A percentile compares a stretch with the other conserved stretches of the same genome.
Evolutionary conservation across 2,329 filamentous ascomycete species (phyloP).

Genomic region (Alternaria sp.): DNA sequence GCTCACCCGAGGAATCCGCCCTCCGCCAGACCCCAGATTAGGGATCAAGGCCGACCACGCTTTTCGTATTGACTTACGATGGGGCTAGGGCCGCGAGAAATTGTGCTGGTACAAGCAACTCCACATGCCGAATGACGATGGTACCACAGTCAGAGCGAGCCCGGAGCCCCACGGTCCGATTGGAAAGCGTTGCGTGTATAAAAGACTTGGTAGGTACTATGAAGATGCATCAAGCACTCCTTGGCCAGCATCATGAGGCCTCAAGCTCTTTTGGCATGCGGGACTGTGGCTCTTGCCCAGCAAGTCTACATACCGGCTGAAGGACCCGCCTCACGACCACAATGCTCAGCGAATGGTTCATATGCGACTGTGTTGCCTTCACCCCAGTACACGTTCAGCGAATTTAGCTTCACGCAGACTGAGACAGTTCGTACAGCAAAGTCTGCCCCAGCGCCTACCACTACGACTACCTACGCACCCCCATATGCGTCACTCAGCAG

Average conservation of each 20-base stretch:
- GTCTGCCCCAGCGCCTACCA: conserved; percentile 43
- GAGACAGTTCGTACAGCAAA: conserved; percentile 53
- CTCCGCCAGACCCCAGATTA: not conserved
- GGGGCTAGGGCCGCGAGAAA: not conserved
- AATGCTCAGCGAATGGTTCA: conserved; percentile 36
- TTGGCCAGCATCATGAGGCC: conserved; percentile 22
- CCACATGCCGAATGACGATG: conserved; percentile 5
- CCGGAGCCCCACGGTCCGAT: not conserved
- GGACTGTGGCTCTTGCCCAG: conserved; percentile 35
- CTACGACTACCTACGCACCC: conserved; percentile 49
- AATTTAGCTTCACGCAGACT: conserved; percentile 51
- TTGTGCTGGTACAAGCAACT: not conserved
- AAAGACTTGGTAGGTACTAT: not conserved
- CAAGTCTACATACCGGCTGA: conserved; percentile 48
- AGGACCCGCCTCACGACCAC: conserved; percentile 38
- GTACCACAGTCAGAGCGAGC: not conserved
- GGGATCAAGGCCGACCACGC: not conserved
- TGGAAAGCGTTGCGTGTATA: not conserved
- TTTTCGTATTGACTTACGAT: not conserved
- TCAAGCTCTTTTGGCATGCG: conserved; percentile 15
- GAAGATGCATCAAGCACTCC: not conserved
- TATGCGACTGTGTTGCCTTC: conserved; percentile 40
- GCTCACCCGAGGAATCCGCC: not conserved
- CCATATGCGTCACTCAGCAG: conserved; percentile 47
- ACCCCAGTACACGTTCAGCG: conserved; percentile 36